Evolutionary conservation across 148 eudicot species (phyloP).

Genomic region (Rhododendron kiyosumense): DNA sequence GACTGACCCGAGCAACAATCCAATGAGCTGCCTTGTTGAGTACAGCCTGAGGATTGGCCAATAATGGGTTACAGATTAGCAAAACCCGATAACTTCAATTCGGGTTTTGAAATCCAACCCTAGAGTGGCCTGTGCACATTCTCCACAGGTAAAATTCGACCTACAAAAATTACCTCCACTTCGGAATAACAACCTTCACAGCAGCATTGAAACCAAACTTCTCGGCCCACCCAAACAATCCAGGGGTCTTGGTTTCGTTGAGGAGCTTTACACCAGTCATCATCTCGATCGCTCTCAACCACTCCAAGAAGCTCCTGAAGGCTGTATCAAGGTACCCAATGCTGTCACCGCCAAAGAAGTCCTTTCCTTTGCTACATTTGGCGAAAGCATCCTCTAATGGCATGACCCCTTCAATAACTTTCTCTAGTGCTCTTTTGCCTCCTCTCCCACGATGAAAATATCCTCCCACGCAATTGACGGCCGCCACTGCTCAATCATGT

Average conservation of each 20-base stretch:
- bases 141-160: not conserved
- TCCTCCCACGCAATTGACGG: too few species aligned
- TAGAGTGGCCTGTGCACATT: too few species aligned
- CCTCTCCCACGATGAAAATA: slow-evolving; percentile 6
- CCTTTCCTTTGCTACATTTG: slow-evolving; percentile 27
- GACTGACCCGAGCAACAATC: too few species aligned
- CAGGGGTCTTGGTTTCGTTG: slow-evolving; percentile 24
- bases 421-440: slow-evolving; percentile 5
- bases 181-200: slow-evolving; percentile 21
- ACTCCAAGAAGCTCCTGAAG: slow-evolving; percentile 27
- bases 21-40: too few species aligned
- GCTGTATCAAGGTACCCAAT: slow-evolving; percentile 38
- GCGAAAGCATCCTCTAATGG: slow-evolving; percentile 28
- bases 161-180: slow-evolving; percentile 6
- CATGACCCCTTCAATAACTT: slow-evolving; percentile 7
- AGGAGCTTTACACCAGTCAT: slow-evolving; percentile 6
- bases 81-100: too few species aligned
- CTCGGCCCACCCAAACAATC: slow-evolving; percentile 28
- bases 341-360: slow-evolving; percentile 17
- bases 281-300: slow-evolving; percentile 17
- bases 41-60: too few species aligned
- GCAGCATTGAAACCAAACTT: slow-evolving; percentile 23
- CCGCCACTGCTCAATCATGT: slow-evolving; percentile 15
- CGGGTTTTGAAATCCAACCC: too few species aligned
- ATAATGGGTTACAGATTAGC: too few species aligned